A percentile compares a stretch with the other conserved stretches of the same genome.
phyloP scores from a whole-genome alignment of 148 eudicot species.

The Rhododendron kiyosumense region DNA sequence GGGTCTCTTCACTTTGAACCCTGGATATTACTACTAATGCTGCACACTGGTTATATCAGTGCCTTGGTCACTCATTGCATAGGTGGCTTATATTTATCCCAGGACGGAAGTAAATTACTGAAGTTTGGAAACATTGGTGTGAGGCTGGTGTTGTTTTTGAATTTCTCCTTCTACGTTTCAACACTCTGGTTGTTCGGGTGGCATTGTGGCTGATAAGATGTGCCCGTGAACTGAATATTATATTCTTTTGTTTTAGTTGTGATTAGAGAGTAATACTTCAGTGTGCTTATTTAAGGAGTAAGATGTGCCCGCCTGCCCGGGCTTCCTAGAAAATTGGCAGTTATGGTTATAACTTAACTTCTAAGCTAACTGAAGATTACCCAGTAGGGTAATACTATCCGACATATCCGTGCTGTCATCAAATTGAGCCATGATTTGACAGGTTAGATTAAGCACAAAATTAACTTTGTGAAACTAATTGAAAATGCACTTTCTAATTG shows the following conservation, averaged over 20 bases:
- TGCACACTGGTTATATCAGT: not conserved
- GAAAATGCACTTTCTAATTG: not conserved
- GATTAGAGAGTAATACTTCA: not conserved
- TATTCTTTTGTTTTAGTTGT: not conserved
- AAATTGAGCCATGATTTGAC: not conserved
- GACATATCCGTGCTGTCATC: not conserved
- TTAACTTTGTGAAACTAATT: not conserved
- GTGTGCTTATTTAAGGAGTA: not conserved
- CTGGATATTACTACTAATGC: not conserved
- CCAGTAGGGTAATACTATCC: not conserved
- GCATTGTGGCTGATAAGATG: not conserved
- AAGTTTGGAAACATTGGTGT: not conserved
- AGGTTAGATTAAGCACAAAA: not conserved
- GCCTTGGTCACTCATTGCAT: not conserved
- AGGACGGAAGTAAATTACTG: not conserved
- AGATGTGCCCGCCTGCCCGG: too few species aligned
- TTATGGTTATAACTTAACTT: not conserved
- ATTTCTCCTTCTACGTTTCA: not conserved
- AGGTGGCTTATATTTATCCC: not conserved
- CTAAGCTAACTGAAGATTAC: not conserved
- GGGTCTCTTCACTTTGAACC: not conserved
- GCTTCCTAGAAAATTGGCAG: not conserved
- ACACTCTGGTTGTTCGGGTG: not conserved
- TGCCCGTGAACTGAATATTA: not conserved
- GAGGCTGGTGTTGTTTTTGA: not conserved